Evolutionary conservation across 768 basidiomycete species (phyloP), one percentile per base, ranked within the genome.

Genomic region (Suillus subluteus): DNA sequence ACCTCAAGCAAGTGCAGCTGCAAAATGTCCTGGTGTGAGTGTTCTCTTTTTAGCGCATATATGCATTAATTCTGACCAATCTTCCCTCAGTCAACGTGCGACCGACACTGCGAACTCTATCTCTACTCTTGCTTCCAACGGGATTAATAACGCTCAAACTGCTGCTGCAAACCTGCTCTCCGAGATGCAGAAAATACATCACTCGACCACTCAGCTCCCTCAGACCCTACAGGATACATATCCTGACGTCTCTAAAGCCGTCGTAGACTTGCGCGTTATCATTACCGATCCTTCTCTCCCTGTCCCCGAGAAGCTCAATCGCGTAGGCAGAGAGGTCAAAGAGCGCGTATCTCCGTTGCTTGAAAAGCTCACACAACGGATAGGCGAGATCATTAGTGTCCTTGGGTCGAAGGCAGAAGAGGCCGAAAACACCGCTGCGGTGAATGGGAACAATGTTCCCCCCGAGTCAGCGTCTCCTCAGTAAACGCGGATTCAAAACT

Each of bases 1-100:
- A 92, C 71, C 76, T 92, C 72, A 90, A 87, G 66, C 86, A 91
- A 68, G 78, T 92, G 50, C 88, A 89, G 71, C 80, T 82, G 21
- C 92, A 93, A 70, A 90, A 81, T 65, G 82, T 78, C 58, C 76
- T 92, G 55, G 84, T 91, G 88, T 91, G 78, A 56, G 88, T 80
- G 16, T 40, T 23, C 44, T n/a, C 46, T 26, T 41, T 66, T 32
- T 5, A 44, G 55, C 65, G 30, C 13, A 26, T 69, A 50, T 55
- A 58, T 65, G 58, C 61, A 23, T 63, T 67, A 16, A 73, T 52
- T 61, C 40, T 61, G 40, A 61, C 18, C 12, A 54, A 30, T 16
- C 26, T 11, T 11, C 18, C 23, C 62, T 7, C 66, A 92, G 90
- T 63, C 89, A 92, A 82, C 85, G 84, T 66, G 91, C 91, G 3